These are phyloP conservation scores for Tardiomyces blankii DNA, from an alignment of 1,139 yeast species.

Conservation along the genomic window DNA sequence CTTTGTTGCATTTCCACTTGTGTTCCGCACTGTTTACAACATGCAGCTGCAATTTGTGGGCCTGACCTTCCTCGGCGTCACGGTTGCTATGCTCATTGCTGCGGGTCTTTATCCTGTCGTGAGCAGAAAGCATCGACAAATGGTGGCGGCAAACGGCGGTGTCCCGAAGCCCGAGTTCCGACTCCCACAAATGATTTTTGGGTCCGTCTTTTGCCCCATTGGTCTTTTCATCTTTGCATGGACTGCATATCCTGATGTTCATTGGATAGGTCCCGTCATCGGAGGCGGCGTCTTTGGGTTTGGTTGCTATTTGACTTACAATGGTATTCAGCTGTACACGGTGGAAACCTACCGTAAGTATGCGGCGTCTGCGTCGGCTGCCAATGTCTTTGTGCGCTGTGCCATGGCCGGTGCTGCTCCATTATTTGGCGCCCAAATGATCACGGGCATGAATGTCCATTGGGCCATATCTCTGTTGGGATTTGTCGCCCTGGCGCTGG, in stretches of 20 bases:
- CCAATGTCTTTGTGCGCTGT: conserved; percentile 74
- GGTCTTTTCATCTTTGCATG: conserved; percentile 66
- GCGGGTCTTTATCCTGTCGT: conserved; percentile 17
- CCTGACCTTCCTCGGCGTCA: conserved; percentile 43
- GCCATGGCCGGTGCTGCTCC: conserved; percentile 72
- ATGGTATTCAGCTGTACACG: conserved; percentile 67
- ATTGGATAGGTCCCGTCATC: conserved; percentile 27
- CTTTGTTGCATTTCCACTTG: conserved; percentile 52
- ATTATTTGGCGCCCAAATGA: conserved; percentile 67
- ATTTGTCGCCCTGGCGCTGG: conserved; percentile 45
- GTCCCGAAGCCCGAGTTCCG: conserved; percentile 54
- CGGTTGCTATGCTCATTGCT: conserved; percentile 31
- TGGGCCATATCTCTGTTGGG: conserved; percentile 83
- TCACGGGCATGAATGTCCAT: conserved; percentile 56
- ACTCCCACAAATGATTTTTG: conserved; percentile 61
- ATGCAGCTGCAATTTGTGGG: conserved; percentile 17
- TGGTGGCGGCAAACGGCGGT: conserved; percentile 22
- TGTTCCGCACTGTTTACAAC: conserved; percentile 39
- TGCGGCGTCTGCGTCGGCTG: conserved; percentile 90
- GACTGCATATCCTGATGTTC: conserved; percentile 32
- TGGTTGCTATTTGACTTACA: conserved; percentile 65
- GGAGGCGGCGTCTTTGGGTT: conserved; percentile 72
- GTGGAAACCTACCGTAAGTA: conserved; percentile 67
- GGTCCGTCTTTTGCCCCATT: conserved; percentile 57
- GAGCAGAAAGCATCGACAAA: conserved; percentile 17